Evolutionary conservation across 805 yeast species (phyloP), one percentile per base, ranked within the genome.

Genomic region (Wickerhamiella australiensis): DNA sequence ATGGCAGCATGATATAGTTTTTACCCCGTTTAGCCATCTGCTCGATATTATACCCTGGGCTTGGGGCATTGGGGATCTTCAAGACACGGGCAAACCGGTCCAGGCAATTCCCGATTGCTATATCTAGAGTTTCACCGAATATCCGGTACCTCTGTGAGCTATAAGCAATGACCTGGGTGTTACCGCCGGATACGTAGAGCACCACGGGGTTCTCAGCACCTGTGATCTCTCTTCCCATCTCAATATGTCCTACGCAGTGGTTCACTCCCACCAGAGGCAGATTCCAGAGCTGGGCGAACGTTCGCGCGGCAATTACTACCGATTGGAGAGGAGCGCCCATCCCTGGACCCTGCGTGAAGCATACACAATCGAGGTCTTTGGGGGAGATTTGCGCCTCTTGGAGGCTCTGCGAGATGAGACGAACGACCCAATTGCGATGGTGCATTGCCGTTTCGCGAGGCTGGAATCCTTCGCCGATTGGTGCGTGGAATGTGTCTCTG

Each of bases 241-340:
- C 99, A 53, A 92, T 92, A 65, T 92, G 99, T 1, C 98, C 99
- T 33, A 92, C 78, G 66, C 99, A 92, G 65, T 92, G 98, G 60
- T 92, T 92, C 3, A 92, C 98, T 0, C 97, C 97, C 6, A 92
- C 81, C 27, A 92, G 65, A 0, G 98, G 97, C 20, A 83, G 67
- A 1, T 75, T 63, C 94, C 95, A 86, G 56, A 90, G 61, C 57
- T 82, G 78, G 7, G 86, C 71, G 35, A 88, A 67, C 0, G 96
- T 80, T 61, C 99, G 71, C 1, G 98, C 97, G 1, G 94, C 94
- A 45, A 92, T 73, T 2, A 82, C 97, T 36, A 87, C 96, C 50
- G 90, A 79, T 58, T 92, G 95, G 48, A 92, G 68, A 0, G 99
- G 99, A 0, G 97, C 97, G 2, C 99, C 99, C 97, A 92, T 92